Percentiles rank a stretch among this genome's conserved stretches.
Evolutionary conservation across 2,329 filamentous ascomycete genomes (phyloP).

Genomic region (Pseudogymnoascus sp.): DNA sequence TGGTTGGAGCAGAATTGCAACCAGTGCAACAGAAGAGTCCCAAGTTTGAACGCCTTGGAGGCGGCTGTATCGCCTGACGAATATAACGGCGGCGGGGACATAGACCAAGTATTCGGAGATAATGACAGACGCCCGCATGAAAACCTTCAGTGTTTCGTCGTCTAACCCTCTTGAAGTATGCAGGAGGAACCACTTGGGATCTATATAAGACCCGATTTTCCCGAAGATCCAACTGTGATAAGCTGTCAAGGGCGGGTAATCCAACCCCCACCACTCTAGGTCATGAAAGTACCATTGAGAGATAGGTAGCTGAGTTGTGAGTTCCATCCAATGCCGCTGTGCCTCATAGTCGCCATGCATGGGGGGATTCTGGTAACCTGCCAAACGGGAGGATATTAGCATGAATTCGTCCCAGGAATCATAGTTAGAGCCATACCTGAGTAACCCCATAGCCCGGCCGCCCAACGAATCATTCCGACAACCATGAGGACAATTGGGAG

Average conservation of each 20-base stretch:
- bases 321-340: slow-evolving; percentile 97
- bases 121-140: slow-evolving; percentile 89
- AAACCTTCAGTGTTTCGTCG: slow-evolving; percentile 74
- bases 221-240: slow-evolving; percentile 98
- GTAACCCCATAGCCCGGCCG: slow-evolving; percentile 86
- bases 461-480: slow-evolving; percentile 89
- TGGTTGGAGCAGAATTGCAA: slow-evolving; percentile 88
- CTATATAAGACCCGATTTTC: slow-evolving; percentile 69
- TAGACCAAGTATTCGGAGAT: slow-evolving; percentile 87
- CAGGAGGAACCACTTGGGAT: slow-evolving; percentile 82
- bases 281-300: slow-evolving; percentile 99
- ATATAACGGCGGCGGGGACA: slow-evolving; percentile 76
- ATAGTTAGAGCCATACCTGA: slow-evolving; percentile 54
- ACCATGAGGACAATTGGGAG: slow-evolving; percentile 82
- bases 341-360: slow-evolving; percentile 98
- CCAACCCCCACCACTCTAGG: slow-evolving; percentile 92
- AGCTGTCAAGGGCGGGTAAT: slow-evolving; percentile 94
- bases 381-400: background rate
- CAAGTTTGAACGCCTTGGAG: slow-evolving; percentile 70
- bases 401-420: background rate
- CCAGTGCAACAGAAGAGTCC: slow-evolving; percentile 76
- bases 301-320: slow-evolving; percentile 79
- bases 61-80: slow-evolving; percentile 72
- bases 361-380: slow-evolving; percentile 72
- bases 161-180: slow-evolving; percentile 75